Conservation (phyloP, 192 early-diverging fungal genomes). For the Lunasporangiospora selenospora region DNA sequence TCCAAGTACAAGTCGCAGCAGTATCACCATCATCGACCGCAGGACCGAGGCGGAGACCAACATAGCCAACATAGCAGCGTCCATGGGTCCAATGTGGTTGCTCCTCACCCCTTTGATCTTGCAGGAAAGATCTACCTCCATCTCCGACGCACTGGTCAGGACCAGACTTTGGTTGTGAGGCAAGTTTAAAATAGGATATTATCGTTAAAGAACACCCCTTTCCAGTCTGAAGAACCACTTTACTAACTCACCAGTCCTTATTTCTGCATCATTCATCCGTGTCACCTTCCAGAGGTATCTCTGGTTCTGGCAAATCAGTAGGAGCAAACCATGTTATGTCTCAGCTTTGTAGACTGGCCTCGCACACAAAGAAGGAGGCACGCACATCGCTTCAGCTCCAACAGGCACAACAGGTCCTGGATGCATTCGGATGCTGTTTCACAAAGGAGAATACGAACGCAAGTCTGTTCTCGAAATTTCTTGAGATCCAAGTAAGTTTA, state of each 20-base stretch:
- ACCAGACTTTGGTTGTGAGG: slow-evolving; percentile 72
- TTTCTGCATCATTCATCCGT: neutral
- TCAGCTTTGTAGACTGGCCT: slow-evolving; percentile 78
- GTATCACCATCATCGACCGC: neutral
- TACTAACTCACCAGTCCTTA: neutral
- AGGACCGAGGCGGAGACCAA: slow-evolving; percentile 15
- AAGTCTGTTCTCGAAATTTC: slow-evolving; percentile 81
- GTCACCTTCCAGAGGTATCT: slow-evolving; percentile 71
- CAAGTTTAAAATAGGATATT: slow-evolving; percentile 16
- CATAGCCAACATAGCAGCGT: slow-evolving; percentile 40
- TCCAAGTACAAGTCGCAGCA: too few relatives aligned
- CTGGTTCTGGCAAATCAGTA: slow-evolving; percentile 87
- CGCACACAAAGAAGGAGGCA: slow-evolving; percentile 76
- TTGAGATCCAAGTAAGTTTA: slow-evolving; percentile 80
- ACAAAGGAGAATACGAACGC: slow-evolving; percentile 69
- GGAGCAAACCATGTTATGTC: slow-evolving; percentile 72
- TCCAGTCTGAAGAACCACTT: neutral
- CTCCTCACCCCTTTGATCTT: slow-evolving; percentile 73
- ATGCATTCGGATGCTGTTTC: slow-evolving; percentile 79
- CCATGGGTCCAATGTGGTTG: slow-evolving; percentile 24
- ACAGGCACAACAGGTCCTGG: slow-evolving; percentile 72
- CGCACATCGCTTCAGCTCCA: slow-evolving; percentile 75
- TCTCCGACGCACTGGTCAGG: slow-evolving; percentile 69
- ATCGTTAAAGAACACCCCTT: neutral
- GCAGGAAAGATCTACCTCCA: slow-evolving; percentile 76